Conservation (phyloP, 2,329 filamentous ascomycete species). For the Alternaria brassicae region DNA sequence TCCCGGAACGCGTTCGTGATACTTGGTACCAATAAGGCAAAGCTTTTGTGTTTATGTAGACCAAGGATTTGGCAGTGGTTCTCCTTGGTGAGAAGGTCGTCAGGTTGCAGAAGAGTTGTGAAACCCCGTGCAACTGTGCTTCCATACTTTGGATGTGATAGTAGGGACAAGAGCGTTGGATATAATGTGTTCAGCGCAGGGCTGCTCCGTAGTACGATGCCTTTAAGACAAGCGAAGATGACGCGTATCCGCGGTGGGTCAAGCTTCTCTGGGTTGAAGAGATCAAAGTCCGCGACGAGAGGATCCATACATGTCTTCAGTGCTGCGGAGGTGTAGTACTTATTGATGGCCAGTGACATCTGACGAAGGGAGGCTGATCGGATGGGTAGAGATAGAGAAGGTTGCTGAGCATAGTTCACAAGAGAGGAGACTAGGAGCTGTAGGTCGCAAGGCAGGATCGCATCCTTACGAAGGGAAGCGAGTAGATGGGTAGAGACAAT, state of each 20-base stretch:
- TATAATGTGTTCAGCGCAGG: conserved; percentile 53
- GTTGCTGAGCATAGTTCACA: conserved; percentile 43
- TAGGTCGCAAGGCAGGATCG: conserved; percentile 41
- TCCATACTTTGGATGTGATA: conserved; percentile 59
- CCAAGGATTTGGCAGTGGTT: conserved; percentile 69
- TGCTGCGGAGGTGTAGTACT: conserved; percentile 53
- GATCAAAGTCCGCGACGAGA: conserved; percentile 44
- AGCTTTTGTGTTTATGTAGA: conserved; percentile 69
- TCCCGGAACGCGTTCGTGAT: conserved; percentile 62
- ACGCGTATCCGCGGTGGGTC: conserved; percentile 58
- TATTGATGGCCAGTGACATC: conserved; percentile 57
- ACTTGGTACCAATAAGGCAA: conserved; percentile 64
- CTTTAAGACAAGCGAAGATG: conserved; percentile 68
- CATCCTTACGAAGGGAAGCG: conserved; percentile 56
- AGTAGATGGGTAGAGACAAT: conserved; percentile 65
- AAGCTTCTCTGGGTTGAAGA: conserved; percentile 42
- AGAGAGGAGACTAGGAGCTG: conserved; percentile 48
- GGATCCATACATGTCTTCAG: conserved; percentile 52
- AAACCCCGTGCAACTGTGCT: conserved; percentile 64
- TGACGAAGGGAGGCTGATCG: conserved; percentile 51
- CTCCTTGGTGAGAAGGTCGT: conserved; percentile 65
- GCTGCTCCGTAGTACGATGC: conserved; percentile 64
- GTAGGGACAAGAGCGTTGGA: conserved; percentile 57
- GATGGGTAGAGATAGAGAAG: conserved; percentile 35
- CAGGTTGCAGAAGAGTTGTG: conserved; percentile 64